Evolutionary conservation across 257 asterid genomes (phyloP), one percentile per base, ranked within the genome.

Genomic region (Solanum pennellii): DNA sequence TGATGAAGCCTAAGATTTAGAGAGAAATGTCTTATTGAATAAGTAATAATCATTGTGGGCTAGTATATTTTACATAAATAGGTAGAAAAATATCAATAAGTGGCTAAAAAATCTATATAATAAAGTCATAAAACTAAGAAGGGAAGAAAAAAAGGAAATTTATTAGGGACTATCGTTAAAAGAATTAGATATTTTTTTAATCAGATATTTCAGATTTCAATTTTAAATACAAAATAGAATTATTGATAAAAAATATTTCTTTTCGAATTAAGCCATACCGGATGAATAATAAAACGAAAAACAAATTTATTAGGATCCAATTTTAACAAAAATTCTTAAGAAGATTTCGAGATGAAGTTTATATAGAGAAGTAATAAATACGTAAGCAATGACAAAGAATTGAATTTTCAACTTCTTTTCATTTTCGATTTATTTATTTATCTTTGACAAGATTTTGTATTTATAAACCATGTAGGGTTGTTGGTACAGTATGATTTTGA

Each of bases 201-300:
- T 56, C 0, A 7, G 12, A 56, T n/a, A 0, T 56, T 20, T 56
- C 25, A 20, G 0, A 56, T 56, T 3, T 1, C 1, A 56, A 6
- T 0, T 56, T 20, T 20, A 56, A 11, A 56, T 56, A 20, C 7
- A 5, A 56, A 56, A 56, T 3, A 56, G 3, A 52, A 0, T 56
- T 1, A 4, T 56, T 0, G 2, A 20, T 7, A 56, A 20, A 56
- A 20, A 56, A 20, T 6, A 0, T 4, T 56, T 56, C 65, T 56
- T 56, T 56, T 56, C 2, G 5, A 56, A 56, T 0, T 56, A 2
- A 0, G 25, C 0, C 65, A 18, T 18, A 56, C 5, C 5, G 9
- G 0, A 0, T 7, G 65, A 56, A 56, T 18, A 56, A 56, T 20
- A 7, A 52, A 37, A 37, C 1, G 39, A 41, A 41, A 41, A 41